A percentile compares a stretch with the other conserved stretches of the same genome.
phyloP scores from a whole-genome alignment of 2,329 filamentous ascomycete species.

The Elsinoe ampelina region DNA sequence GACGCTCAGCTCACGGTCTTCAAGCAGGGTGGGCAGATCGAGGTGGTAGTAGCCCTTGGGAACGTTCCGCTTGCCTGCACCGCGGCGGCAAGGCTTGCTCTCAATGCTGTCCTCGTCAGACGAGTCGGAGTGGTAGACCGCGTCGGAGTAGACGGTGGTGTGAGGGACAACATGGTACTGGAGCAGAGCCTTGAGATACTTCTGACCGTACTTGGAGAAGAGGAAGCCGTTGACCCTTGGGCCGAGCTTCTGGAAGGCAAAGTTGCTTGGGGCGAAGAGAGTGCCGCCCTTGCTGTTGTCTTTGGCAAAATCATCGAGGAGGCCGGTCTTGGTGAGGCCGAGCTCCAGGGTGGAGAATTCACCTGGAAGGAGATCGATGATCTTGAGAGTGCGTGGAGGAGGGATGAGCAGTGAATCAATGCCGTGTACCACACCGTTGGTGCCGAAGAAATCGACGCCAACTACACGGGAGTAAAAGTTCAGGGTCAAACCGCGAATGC shows the following conservation, averaged over 20 bases:
- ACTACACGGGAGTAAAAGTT: slow-evolving; percentile 71
- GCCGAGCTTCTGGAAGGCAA: slow-evolving; percentile 68
- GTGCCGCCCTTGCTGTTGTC: slow-evolving; percentile 56
- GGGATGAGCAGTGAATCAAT: slow-evolving; percentile 68
- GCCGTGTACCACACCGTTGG: slow-evolving; percentile 74
- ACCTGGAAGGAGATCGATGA: slow-evolving; percentile 56
- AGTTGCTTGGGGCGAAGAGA: slow-evolving; percentile 72
- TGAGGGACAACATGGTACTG: slow-evolving; percentile 70
- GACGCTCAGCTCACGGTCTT: slow-evolving; percentile 56
- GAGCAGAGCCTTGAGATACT: slow-evolving; percentile 68
- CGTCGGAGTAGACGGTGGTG: slow-evolving; percentile 74
- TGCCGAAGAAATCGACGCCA: slow-evolving; percentile 59
- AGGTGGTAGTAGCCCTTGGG: slow-evolving; percentile 50
- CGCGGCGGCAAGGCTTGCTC: slow-evolving; percentile 13
- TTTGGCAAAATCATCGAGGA: slow-evolving; percentile 51
- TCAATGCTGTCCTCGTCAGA: slow-evolving; percentile 14
- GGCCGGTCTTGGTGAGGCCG: slow-evolving; percentile 63
- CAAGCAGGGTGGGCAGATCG: slow-evolving; percentile 64
- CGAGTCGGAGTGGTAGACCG: slow-evolving; percentile 51
- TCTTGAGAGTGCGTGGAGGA: slow-evolving; percentile 54
- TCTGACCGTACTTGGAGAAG: slow-evolving; percentile 64
- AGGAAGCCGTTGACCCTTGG: slow-evolving; percentile 69
- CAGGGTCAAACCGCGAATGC: slow-evolving; percentile 54
- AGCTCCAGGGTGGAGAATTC: slow-evolving; percentile 72
- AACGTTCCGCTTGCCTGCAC: slow-evolving; percentile 24